Evolutionary conservation across 1,284 basidiomycete genomes (phyloP), one percentile per base, ranked within the genome.

Genomic region (Cutaneotrichosporon cavernicola): DNA sequence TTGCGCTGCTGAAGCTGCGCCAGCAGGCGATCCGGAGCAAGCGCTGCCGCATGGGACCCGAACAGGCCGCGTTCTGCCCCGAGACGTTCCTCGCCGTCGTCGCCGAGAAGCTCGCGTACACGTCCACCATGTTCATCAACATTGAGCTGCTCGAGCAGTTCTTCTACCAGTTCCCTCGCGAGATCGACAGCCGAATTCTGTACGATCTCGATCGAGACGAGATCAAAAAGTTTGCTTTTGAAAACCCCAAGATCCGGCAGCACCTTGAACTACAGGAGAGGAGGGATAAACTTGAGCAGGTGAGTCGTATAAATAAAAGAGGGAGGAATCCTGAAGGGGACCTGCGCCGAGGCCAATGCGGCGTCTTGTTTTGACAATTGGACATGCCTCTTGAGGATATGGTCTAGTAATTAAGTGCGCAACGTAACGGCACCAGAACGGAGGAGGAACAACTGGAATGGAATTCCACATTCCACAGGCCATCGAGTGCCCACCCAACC

Each of bases 81-180:
- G 97, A 99, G 78, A 90, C 91, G 0, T 99, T 99, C 85, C 84
- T 99, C 65, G 90, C 94, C 71, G 92, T 97, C 34, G 93, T 99
- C 11, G 92, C 96, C 2, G 93, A 98, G 80, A 98, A 99, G 81
- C 85, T 99, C 40, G 93, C 96, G 0, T 91, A 95, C 76, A 98
- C 95, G 0, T 91, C 92, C 0, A 89, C 95, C 2, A 94, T 98
- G 90, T 99, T 99, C 81, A 96, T 99, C 84, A 97, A 92, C 81
- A 95, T 97, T 65, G 96, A 99, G 80, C 84, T 99, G 10, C 86
- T 99, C 1, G 91, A 95, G 74, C 94, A 98, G 75, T 99, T 99
- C 85, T 98, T 99, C 83, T 97, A 98, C 77, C 92, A 94, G 83
- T 97, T 99, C 83, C 96, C 96, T 61, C 88, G 95, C 40, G 96